Evolutionary conservation across 2,329 filamentous ascomycete genomes (phyloP).

Genomic region (Stachybotrys echinatus): DNA sequence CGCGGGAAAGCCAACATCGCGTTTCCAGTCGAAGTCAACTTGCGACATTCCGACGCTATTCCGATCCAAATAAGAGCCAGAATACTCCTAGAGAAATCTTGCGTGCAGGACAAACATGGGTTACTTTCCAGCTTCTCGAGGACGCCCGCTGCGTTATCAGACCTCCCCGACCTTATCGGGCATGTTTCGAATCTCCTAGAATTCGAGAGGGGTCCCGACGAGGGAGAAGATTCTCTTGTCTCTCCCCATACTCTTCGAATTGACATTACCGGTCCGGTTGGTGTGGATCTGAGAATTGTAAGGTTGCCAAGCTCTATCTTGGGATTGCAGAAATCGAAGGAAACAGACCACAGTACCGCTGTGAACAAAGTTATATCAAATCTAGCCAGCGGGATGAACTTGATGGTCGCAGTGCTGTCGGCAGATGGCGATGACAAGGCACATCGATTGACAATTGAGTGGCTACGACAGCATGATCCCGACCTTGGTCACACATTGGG

Average conservation of each 20-base stretch:
- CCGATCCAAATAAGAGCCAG: not conserved
- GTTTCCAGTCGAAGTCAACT: slow-evolving; percentile 16
- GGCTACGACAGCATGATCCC: slow-evolving; percentile 23
- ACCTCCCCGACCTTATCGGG: no score
- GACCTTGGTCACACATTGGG: slow-evolving; percentile 30
- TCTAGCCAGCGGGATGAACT: no score
- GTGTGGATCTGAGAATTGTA: slow-evolving; percentile 36
- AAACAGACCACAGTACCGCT: slow-evolving; percentile 28
- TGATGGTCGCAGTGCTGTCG: slow-evolving; percentile 38
- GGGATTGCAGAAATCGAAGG: slow-evolving; percentile 24
- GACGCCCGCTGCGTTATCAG: no score
- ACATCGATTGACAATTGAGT: slow-evolving; percentile 29
- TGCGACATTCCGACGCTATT: slow-evolving; percentile 10
- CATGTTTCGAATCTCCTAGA: slow-evolving; percentile 14
- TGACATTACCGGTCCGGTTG: slow-evolving; percentile 12
- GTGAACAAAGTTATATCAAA: slow-evolving; percentile 30
- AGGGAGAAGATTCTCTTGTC: slow-evolving; percentile 12
- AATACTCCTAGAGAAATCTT: slow-evolving; percentile 8
- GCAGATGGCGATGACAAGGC: slow-evolving; percentile 32
- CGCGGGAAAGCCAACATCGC: slow-evolving; percentile 14
- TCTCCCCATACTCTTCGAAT: slow-evolving; percentile 16
- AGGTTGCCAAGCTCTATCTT: slow-evolving; percentile 41
- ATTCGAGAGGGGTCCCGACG: slow-evolving; percentile 5
- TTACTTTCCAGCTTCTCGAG: slow-evolving; percentile 14
- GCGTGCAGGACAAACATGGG: slow-evolving; percentile 5